Evolutionary conservation across 2,329 filamentous ascomycete species (phyloP), one percentile per base, ranked within the genome.

Genomic region (Myriosclerotinia scirpicola): DNA sequence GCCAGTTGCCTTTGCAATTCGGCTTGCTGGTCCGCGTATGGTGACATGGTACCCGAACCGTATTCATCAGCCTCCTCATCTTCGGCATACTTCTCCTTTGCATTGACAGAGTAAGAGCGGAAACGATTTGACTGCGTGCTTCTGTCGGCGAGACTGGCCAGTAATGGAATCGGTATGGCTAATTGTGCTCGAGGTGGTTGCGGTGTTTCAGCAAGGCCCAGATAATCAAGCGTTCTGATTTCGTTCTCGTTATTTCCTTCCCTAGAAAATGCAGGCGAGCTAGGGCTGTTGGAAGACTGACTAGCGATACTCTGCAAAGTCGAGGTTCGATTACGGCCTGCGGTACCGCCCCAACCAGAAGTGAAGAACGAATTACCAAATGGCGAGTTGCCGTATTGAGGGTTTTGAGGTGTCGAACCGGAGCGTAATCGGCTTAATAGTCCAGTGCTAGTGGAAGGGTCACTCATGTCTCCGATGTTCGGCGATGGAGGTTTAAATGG

Each of bases 51-150:
- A 38, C 72, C 75, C 60, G 69, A 68, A 11, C 77, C 74, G 48
- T 84, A 88, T 68, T 90, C 92, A 20, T 91, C 89, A 68, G 93
- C 90, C 63, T 96, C 93, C 56, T 92, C 90, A 60, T 92, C 90
- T 73, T 96, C 92, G 2, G 91, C 93, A 74, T 98, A 98, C 78
- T 95, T 96, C 77, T 98, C 94, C 79, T 96, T 97, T 66, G 96
- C 96, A 78, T 99, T 99, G 71, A 99, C 95, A 0, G 95, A 99
- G 78, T 97, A 98, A 1, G 95, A 99, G 56, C 95, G 88, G 82
- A 98, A 96, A 63, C 95, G 88, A 77, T 91, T 98, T 54, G 89
- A 84, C 73, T 91, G 90, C 76, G 87, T 90, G 34, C n/a, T 52
- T 22, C 44, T 42, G n/a, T 67, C 65, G 70, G 89, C 90, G 71